Evolutionary conservation across 1,139 yeast genomes (phyloP).

Genomic region (Kurtzmaniella quercitrusa): DNA sequence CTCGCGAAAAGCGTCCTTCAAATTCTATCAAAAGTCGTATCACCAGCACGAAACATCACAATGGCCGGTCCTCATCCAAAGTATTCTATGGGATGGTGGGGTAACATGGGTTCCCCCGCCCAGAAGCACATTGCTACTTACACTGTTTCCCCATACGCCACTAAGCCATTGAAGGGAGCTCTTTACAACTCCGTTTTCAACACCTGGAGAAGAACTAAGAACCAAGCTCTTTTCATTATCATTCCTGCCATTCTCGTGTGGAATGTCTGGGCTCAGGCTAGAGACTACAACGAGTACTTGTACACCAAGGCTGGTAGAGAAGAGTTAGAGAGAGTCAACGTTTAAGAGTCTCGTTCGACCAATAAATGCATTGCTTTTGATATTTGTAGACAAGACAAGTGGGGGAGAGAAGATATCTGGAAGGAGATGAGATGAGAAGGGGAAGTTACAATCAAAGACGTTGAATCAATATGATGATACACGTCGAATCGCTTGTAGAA

Average conservation of each 20-base stretch:
- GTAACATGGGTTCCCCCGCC: constrained; percentile 76
- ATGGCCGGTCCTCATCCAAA: constrained; percentile 67
- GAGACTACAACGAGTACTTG: constrained; percentile 89
- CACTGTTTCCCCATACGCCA: constrained; percentile 91
- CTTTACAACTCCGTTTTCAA: constrained; percentile 86
- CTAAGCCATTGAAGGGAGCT: constrained; percentile 86
- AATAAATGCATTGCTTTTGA: constrained; percentile 2
- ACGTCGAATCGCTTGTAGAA: no score
- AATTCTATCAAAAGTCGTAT: not conserved
- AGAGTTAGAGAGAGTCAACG: constrained; percentile 80
- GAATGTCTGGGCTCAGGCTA: constrained; percentile 83
- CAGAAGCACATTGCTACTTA: constrained; percentile 85
- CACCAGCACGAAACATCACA: not conserved
- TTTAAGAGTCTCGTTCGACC: constrained; percentile 27
- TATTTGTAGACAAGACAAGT: not conserved
- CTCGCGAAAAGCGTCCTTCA: constrained; percentile 1
- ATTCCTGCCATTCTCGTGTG: constrained; percentile 80
- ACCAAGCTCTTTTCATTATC: constrained; percentile 75
- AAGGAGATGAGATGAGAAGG: no score
- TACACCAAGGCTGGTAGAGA: constrained; percentile 98
- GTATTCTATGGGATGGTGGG: constrained; percentile 98
- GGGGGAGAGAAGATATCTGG: no score
- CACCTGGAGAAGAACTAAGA: constrained; percentile 89
- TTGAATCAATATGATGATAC: no score
- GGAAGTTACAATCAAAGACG: no score